Base-by-base conservation (phyloP, 768 basidiomycete species). In the Bullera alba region DNA sequence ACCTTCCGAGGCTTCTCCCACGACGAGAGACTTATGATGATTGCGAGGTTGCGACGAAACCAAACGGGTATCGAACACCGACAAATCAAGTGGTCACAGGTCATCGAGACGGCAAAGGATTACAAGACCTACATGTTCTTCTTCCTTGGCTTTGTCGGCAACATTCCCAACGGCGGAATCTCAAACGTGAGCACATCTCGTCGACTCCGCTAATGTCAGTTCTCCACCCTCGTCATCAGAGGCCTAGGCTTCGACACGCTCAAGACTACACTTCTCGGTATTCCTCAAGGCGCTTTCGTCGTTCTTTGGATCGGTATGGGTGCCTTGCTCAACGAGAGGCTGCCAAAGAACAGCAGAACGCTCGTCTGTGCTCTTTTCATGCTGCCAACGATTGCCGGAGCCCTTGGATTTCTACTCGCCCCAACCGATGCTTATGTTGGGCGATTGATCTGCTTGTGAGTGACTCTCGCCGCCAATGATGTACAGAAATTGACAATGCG, bases 61-160 rank as follows among this genome's bases (percentile, higher is more conserved):
- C 73, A 75, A 49, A 73, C 69, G 8, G 72, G 71, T 43, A 56
- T 74, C 19, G 76, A 72, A 42, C 61, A 64, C 38, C 39, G 61
- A n/a, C 42, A 26, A 25, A 67, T 70, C 61, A 72, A 71, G 46
- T 58, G 55, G 63, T 42, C 59, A 17, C 73, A 74, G 43, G 53
- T 73, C 48, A 63, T 48, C 28, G 73, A 74, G 50, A 56, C 66
- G 4, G 57, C 65, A 28, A 54, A 55, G 21, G 72, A 73, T 45
- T 60, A 61, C 45, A 73, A 73, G 50, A 67, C 67, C 6, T 35
- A 38, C 28, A 46, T 28, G 15, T 72, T 72, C 58, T 65, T 63
- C 55, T 53, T 66, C 42, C 54, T 73, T 19, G 71, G 69, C 0
- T 60, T 72, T 44, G 49, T 68, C 41, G 67, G 48, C 17, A 66